Conservation (phyloP, 2,329 filamentous ascomycete genomes). For the Nigrospora osmanthi region DNA sequence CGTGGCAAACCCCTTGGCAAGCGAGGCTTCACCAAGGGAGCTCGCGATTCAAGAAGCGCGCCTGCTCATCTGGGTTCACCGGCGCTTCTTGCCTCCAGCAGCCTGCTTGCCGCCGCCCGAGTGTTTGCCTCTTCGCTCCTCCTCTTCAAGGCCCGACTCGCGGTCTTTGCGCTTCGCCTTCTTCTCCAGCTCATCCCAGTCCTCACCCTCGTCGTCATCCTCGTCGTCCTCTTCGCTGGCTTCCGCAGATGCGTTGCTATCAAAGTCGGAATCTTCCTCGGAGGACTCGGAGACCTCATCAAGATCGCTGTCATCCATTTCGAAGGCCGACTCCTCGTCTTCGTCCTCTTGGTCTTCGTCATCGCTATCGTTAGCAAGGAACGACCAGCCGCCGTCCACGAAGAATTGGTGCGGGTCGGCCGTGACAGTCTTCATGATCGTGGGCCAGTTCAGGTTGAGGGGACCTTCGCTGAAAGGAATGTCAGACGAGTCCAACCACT, state of each 20-base stretch:
- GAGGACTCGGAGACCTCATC: conserved; percentile 70
- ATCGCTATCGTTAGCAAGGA: conserved; percentile 81
- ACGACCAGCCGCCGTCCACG: conserved; percentile 88
- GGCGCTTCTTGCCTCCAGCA: no score
- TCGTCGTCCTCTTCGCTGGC: conserved; percentile 70
- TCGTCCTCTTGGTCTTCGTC: conserved; percentile 72
- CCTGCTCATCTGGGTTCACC: no score
- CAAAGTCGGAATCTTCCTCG: conserved; percentile 86
- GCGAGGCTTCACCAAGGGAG: no score
- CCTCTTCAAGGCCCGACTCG: conserved; percentile 61
- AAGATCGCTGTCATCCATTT: conserved; percentile 79
- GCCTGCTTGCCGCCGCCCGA: no score
- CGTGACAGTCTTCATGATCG: conserved; percentile 98
- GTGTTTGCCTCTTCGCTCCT: conserved; percentile 30
- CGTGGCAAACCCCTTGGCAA: no score
- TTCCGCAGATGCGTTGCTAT: conserved; percentile 78
- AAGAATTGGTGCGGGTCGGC: conserved; percentile 94
- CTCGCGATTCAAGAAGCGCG: no score
- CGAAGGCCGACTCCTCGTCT: conserved; percentile 87
- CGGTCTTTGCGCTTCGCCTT: conserved; percentile 83
- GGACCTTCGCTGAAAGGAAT: conserved; percentile 92
- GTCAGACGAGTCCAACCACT: conserved; percentile 93
- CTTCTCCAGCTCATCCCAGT: conserved; percentile 91
- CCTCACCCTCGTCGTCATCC: conserved; percentile 72
- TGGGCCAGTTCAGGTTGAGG: conserved; percentile 96